These are phyloP conservation scores for Capillidium rhysosporum DNA, from an alignment of 371 early-diverging fungal genomes.

Conservation along the genomic window DNA sequence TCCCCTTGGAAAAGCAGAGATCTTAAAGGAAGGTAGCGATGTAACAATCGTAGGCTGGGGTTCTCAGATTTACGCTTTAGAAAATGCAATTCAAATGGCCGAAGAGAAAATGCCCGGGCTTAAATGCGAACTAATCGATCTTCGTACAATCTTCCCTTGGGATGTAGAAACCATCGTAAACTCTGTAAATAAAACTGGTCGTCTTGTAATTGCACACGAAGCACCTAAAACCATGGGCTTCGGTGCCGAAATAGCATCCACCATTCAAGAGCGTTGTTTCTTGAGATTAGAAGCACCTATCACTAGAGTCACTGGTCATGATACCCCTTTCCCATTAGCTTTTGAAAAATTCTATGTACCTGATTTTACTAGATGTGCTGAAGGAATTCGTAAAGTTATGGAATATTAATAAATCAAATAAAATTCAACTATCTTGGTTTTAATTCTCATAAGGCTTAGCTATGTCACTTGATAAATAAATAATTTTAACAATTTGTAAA, in stretches of 20 bases:
- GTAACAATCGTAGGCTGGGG: conserved; percentile 90
- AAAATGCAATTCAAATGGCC: conserved; percentile 72
- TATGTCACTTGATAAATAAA: no score
- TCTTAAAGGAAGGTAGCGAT: conserved; percentile 74
- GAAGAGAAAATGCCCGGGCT: conserved; percentile 77
- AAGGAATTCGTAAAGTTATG: conserved; percentile 64
- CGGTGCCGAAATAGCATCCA: conserved; percentile 86
- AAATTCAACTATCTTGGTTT: not conserved
- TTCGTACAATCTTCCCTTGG: conserved; percentile 84
- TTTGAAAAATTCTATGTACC: conserved; percentile 93
- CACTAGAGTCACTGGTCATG: conserved; percentile 74
- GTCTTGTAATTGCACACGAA: conserved; percentile 86
- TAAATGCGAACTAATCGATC: conserved; percentile 85
- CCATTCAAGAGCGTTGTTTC: conserved; percentile 75
- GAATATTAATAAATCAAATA: conserved; percentile 30
- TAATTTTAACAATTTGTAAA: no score
- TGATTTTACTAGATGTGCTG: conserved; percentile 59
- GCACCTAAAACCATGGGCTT: conserved; percentile 87
- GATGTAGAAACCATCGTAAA: conserved; percentile 81
- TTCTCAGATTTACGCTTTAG: conserved; percentile 80
- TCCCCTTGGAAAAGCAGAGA: conserved; percentile 86
- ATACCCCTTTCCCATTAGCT: conserved; percentile 89
- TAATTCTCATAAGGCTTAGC: no score
- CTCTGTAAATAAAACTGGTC: conserved; percentile 91
- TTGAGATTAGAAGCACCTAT: conserved; percentile 67